phyloP scores from a whole-genome alignment of 1,139 yeast genomes.

The Kazachstania sp. region DNA sequence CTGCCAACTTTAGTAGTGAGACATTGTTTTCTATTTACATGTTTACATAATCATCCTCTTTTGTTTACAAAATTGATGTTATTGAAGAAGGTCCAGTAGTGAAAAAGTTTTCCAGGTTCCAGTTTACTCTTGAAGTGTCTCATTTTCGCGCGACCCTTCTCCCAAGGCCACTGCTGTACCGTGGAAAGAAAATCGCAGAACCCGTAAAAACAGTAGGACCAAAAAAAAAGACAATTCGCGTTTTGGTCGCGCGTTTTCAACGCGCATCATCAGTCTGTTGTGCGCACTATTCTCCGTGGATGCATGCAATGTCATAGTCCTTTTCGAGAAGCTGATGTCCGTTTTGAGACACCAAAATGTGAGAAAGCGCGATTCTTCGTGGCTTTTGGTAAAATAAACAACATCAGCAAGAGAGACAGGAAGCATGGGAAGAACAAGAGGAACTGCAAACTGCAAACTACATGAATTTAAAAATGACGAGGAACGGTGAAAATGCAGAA shows the following conservation, averaged over 20 bases:
- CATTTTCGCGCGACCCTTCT: background rate
- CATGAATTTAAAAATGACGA: too few relatives aligned
- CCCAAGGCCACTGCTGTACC: too few relatives aligned
- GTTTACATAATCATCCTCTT: background rate
- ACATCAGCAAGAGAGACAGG: background rate
- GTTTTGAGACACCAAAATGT: background rate
- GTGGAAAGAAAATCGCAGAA: too few relatives aligned
- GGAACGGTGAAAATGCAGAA: too few relatives aligned
- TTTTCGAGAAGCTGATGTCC: background rate
- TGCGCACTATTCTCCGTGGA: too few relatives aligned
- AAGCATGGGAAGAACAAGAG: background rate
- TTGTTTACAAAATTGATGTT: background rate
- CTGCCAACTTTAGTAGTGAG: constrained; percentile 1
- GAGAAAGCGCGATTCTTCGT: background rate
- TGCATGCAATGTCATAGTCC: background rate
- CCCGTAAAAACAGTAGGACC: too few relatives aligned
- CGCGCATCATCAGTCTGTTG: too few relatives aligned
- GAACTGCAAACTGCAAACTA: too few relatives aligned
- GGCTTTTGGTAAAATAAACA: background rate
- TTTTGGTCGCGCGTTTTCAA: background rate
- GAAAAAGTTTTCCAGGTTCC: background rate
- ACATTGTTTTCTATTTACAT: constrained; percentile 3
- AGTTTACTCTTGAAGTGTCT: too few relatives aligned
- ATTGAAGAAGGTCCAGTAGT: background rate
- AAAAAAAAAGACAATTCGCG: background rate